Evolutionary conservation across 345 rosid species (phyloP).

Genomic region (Acer saccharum): DNA sequence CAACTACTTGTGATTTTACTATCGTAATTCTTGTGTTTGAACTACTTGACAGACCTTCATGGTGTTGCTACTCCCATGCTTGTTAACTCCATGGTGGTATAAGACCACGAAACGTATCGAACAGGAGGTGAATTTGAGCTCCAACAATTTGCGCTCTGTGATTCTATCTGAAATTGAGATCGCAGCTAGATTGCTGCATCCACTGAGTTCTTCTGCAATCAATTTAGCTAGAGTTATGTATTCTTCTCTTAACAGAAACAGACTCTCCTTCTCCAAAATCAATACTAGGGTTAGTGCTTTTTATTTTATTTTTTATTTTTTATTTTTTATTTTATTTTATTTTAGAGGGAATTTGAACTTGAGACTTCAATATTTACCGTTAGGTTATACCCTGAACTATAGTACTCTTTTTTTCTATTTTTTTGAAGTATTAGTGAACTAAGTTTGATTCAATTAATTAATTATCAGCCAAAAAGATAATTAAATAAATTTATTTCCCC

Average conservation of each 20-base stretch:
- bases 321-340: too few relatives aligned
- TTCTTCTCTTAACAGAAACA: constrained; percentile 26
- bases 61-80: constrained; percentile 36
- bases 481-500: not conserved
- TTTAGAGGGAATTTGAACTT: too few relatives aligned
- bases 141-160: constrained; percentile 14
- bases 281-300: constrained; percentile 29
- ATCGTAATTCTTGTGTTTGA: not conserved
- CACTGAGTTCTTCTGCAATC: constrained; percentile 34
- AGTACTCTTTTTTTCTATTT: too few relatives aligned
- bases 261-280: constrained; percentile 22
- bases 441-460: too few relatives aligned
- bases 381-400: too few relatives aligned
- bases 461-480: not conserved
- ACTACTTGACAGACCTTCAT: constrained; percentile 30
- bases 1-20: too few relatives aligned
- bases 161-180: constrained; percentile 33
- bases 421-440: too few relatives aligned
- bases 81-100: constrained; percentile 38
- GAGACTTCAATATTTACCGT: too few relatives aligned
- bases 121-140: constrained; percentile 11
- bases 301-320: too few relatives aligned
- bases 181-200: constrained; percentile 19
- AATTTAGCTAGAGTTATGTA: constrained; percentile 29
- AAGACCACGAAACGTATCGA: constrained; percentile 17